Evolutionary conservation across 306 rosid species (phyloP).

Genomic region (Fragaria nilgerrensis): DNA sequence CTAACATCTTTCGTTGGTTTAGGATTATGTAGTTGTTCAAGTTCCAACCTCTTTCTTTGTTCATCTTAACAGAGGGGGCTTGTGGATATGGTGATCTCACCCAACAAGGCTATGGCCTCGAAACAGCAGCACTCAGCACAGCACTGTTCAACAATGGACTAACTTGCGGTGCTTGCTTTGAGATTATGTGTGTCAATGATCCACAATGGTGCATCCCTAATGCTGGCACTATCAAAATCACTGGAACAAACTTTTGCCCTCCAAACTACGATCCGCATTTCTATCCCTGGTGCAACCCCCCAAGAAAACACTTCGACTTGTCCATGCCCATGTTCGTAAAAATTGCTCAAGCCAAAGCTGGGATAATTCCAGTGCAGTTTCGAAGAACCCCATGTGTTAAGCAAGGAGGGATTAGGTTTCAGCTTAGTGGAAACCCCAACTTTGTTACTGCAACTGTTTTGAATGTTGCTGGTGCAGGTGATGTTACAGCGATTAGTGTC

Average conservation of each 20-base stretch:
- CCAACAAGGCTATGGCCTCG: neutral
- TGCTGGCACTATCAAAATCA: neutral
- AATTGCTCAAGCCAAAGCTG: too few species aligned
- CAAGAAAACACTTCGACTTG: neutral
- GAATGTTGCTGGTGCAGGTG: too few species aligned
- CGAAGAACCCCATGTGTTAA: too few species aligned
- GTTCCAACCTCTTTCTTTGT: too few species aligned
- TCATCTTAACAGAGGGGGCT: neutral
- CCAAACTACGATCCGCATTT: neutral
- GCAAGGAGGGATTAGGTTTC: too few species aligned
- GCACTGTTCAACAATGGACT: neutral
- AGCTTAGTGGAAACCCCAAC: too few species aligned
- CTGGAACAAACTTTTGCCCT: neutral
- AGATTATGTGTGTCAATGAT: neutral
- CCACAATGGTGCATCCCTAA: neutral
- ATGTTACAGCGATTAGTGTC: too few species aligned
- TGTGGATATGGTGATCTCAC: neutral
- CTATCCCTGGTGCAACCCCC: neutral
- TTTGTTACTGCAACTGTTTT: too few species aligned
- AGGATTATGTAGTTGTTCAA: too few species aligned
- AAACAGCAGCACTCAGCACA: neutral
- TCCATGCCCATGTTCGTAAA: too few species aligned
- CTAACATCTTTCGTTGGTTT: too few species aligned
- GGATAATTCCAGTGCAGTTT: too few species aligned
- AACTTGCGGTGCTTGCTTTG: neutral